Conservation (phyloP, 2,329 filamentous ascomycete genomes). For the Leptographium flavum region DNA sequence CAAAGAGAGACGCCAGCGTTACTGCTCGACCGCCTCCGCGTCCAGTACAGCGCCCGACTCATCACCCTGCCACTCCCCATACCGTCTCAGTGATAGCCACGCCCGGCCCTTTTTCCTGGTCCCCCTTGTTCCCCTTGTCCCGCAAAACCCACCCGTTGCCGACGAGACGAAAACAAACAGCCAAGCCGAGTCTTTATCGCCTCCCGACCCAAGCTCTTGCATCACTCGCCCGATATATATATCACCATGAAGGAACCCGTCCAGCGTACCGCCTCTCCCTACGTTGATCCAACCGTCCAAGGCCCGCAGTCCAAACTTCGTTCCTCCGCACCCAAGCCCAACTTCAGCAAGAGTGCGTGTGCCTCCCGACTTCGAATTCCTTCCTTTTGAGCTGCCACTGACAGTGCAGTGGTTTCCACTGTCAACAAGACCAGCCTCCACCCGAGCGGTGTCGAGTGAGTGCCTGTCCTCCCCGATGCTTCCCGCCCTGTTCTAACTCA, state of each 20-base stretch:
- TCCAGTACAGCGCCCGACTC: neutral
- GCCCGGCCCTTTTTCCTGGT: neutral
- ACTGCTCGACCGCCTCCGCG: too few relatives aligned
- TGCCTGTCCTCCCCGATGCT: constrained; percentile 17
- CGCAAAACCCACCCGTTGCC: constrained; percentile 1
- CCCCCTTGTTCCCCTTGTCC: neutral
- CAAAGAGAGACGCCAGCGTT: too few relatives aligned
- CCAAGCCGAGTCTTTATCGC: neutral
- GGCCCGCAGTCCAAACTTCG: constrained; percentile 27
- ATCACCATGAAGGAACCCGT: constrained; percentile 25
- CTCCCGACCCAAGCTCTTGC: neutral
- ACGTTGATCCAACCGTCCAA: constrained; percentile 28
- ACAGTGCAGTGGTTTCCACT: constrained; percentile 36
- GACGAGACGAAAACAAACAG: neutral
- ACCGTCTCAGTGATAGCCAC: neutral
- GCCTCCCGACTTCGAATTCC: constrained; percentile 10
- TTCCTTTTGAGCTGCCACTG: neutral
- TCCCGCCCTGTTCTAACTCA: constrained; percentile 15
- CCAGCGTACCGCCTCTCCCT: constrained; percentile 28
- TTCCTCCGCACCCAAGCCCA: constrained; percentile 15
- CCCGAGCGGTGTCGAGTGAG: constrained; percentile 80
- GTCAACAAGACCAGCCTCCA: constrained; percentile 90
- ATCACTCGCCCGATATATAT: neutral
- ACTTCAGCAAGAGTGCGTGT: constrained; percentile 17
- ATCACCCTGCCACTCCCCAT: neutral